These are phyloP conservation scores for Lactarius evosmus DNA, from an alignment of 768 basidiomycete species.

Conservation along the genomic window DNA sequence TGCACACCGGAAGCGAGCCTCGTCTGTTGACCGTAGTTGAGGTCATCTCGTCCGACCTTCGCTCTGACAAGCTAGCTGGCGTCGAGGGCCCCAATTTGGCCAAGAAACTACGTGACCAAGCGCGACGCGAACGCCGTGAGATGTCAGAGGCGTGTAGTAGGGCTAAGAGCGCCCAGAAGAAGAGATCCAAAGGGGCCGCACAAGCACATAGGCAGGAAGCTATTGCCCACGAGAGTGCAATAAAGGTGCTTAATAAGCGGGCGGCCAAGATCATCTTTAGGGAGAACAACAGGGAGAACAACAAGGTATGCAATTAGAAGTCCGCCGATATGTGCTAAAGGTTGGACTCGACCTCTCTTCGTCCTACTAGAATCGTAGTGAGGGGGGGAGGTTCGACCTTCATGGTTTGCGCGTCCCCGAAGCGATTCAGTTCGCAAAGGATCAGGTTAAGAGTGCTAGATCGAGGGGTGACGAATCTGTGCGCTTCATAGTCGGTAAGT, in stretches of 20 bases:
- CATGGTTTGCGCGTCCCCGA: slow-evolving; percentile 12
- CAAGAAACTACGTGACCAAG: slow-evolving; percentile 3
- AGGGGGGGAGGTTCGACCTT: slow-evolving; percentile 7
- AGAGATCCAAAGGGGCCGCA: neutral
- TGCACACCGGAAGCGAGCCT: neutral
- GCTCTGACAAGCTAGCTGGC: neutral
- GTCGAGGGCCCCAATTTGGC: neutral
- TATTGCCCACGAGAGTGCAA: neutral
- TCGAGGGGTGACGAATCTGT: neutral
- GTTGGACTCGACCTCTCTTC: neutral
- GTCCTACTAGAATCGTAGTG: neutral
- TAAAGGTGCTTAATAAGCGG: neutral
- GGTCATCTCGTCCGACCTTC: neutral
- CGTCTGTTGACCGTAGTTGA: neutral
- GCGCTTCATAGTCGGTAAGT: slow-evolving; percentile 22
- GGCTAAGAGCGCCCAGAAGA: slow-evolving; percentile 5
- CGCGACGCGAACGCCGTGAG: neutral
- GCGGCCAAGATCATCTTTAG: slow-evolving; percentile 9
- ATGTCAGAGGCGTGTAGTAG: neutral
- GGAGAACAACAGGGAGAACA: slow-evolving; percentile 14
- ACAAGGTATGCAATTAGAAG: slow-evolving; percentile 8
- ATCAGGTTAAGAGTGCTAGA: neutral
- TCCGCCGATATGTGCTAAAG: neutral
- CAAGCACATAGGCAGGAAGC: neutral
- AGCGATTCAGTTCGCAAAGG: neutral